A percentile compares a stretch with the other conserved stretches of the same genome.
phyloP scores from a whole-genome alignment of 768 basidiomycete species.

The Suillus subluteus region DNA sequence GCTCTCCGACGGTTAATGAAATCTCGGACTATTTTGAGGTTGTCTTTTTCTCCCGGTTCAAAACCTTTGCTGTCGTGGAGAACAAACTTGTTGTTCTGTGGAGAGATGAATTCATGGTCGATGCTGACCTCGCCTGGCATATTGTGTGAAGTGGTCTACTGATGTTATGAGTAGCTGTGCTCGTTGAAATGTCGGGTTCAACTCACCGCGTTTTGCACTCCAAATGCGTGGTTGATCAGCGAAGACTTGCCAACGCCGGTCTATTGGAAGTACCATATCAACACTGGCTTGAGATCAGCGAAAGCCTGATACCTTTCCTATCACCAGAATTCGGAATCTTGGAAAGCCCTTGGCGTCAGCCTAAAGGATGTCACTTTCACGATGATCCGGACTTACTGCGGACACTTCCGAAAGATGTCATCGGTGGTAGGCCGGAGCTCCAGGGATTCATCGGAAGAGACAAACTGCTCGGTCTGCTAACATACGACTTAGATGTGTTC shows the following conservation, averaged over 20 bases:
- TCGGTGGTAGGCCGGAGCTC: neutral
- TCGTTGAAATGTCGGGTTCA: neutral
- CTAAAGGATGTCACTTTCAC: neutral
- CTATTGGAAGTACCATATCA: neutral
- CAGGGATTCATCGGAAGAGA: neutral
- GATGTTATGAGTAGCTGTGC: neutral
- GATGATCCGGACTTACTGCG: neutral
- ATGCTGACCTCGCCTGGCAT: constrained; percentile 11
- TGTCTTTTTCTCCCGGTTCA: constrained; percentile 17
- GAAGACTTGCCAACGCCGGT: neutral
- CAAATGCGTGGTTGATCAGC: neutral
- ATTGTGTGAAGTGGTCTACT: neutral
- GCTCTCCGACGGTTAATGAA: constrained; percentile 14
- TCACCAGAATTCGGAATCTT: neutral
- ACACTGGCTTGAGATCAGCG: neutral
- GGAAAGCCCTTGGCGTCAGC: neutral
- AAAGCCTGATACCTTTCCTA: neutral
- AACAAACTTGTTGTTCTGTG: constrained; percentile 15
- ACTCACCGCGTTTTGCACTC: neutral
- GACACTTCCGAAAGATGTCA: neutral
- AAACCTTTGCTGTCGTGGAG: constrained; percentile 24
- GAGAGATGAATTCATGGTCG: constrained; percentile 16
- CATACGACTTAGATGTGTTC: neutral
- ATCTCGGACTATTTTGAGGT: constrained; percentile 11
- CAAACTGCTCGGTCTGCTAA: neutral